phyloP scores from a whole-genome alignment of 495 filamentous ascomycete species.

The Hamigera avellanea region DNA sequence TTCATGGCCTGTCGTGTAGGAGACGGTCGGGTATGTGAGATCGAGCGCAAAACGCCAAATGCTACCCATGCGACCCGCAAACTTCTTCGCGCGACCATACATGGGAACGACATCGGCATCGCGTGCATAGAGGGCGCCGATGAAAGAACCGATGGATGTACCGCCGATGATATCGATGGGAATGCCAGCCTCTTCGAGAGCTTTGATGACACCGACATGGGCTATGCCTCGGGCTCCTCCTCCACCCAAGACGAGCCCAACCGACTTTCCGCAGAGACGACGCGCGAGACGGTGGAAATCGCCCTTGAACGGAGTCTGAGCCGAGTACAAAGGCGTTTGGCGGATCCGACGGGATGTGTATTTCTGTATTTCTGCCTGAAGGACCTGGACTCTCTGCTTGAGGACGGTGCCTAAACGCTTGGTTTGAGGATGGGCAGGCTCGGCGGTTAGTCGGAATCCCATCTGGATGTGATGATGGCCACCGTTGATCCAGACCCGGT shows the following conservation, averaged over 20 bases:
- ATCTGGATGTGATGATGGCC: slow-evolving; percentile 98
- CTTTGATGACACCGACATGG: slow-evolving; percentile 87
- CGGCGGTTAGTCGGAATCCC: slow-evolving; percentile 68
- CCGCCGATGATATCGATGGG: slow-evolving; percentile 94
- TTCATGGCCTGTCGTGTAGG: slow-evolving; percentile 96
- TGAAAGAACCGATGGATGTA: slow-evolving; percentile 96
- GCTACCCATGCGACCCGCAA: slow-evolving; percentile 90
- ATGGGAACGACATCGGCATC: slow-evolving; percentile 96
- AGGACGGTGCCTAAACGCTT: slow-evolving; percentile 75
- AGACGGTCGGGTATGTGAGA: slow-evolving; percentile 85
- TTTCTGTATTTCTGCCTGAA: slow-evolving; percentile 95
- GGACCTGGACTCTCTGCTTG: slow-evolving; percentile 84
- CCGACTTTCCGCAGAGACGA: slow-evolving; percentile 84
- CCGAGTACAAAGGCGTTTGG: slow-evolving; percentile 79
- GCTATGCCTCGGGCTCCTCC: slow-evolving; percentile 86
- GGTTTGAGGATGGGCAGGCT: slow-evolving; percentile 63
- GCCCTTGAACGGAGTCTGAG: slow-evolving; percentile 86
- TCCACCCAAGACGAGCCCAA: slow-evolving; percentile 87
- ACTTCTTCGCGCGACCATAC: slow-evolving; percentile 93
- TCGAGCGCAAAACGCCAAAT: slow-evolving; percentile 96
- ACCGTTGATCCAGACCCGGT: slow-evolving; percentile 96
- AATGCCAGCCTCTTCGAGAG: slow-evolving; percentile 91
- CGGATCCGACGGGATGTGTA: slow-evolving; percentile 82
- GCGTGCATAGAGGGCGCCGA: slow-evolving; percentile 87
- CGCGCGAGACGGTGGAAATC: slow-evolving; percentile 92